Conservation (phyloP, 2,329 filamentous ascomycete genomes). For the Tolypocladium nubicola region DNA sequence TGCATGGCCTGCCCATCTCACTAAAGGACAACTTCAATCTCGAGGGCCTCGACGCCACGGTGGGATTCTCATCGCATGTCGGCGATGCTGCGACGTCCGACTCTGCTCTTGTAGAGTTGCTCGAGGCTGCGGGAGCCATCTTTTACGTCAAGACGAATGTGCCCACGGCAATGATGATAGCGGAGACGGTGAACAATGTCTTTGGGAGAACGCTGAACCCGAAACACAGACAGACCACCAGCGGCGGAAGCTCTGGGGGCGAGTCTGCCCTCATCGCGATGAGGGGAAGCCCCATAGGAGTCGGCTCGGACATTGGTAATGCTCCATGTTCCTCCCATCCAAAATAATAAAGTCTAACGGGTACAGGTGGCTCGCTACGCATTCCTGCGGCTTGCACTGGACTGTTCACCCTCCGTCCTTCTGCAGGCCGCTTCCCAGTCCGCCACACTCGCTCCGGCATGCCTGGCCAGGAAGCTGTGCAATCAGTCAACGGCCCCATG, state of each 20-base stretch:
- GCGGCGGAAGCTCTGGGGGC: constrained; percentile 57
- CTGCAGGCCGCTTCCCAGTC: constrained; percentile 49
- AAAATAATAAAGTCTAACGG: background rate
- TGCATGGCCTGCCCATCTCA: constrained; percentile 55
- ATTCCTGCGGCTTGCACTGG: constrained; percentile 45
- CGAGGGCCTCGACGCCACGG: constrained; percentile 45
- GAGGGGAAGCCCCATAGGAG: constrained; percentile 46
- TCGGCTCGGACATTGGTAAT: constrained; percentile 50
- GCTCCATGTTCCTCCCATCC: background rate
- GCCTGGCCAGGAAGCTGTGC: constrained; percentile 54
- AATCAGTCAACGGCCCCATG: constrained; percentile 54
- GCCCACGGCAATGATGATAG: constrained; percentile 58
- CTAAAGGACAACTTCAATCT: constrained; percentile 65
- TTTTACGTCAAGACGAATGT: constrained; percentile 48
- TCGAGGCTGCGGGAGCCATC: constrained; percentile 38
- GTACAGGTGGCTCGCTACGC: constrained; percentile 39
- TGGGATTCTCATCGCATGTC: constrained; percentile 54
- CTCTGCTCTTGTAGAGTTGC: constrained; percentile 27
- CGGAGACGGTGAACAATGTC: constrained; percentile 55
- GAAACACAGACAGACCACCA: constrained; percentile 44
- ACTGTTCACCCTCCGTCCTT: constrained; percentile 45
- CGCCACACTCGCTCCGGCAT: constrained; percentile 42
- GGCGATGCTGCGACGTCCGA: constrained; percentile 40
- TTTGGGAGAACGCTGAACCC: constrained; percentile 56
- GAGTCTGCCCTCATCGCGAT: constrained; percentile 54